phyloP scores from a whole-genome alignment of 2,329 filamentous ascomycete genomes.

The Fusarium avenaceum region DNA sequence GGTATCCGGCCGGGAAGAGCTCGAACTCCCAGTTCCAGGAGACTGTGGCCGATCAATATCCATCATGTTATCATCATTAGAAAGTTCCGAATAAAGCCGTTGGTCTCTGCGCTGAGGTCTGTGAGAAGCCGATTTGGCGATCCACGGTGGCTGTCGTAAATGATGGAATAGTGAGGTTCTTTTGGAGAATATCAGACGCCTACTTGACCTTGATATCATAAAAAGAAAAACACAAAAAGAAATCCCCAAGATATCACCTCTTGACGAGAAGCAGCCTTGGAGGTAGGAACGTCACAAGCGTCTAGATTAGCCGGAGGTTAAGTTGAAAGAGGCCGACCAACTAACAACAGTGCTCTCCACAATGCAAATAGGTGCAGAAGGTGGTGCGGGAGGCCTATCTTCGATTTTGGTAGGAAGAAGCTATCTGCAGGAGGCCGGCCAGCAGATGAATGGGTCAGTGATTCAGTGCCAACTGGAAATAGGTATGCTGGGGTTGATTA shows the following conservation, averaged over 20 bases:
- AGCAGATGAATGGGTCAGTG: slow-evolving; percentile 8
- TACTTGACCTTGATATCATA: background rate
- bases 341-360: background rate
- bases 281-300: background rate
- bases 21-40: slow-evolving; percentile 11
- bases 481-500: background rate
- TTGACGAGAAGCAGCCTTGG: background rate
- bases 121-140: background rate
- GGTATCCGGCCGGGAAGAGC: slow-evolving; percentile 20
- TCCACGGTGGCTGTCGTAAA: background rate
- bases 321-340: slow-evolving; percentile 15
- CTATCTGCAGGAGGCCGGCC: slow-evolving; percentile 7
- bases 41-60: background rate
- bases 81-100: background rate
- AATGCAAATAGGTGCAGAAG: slow-evolving; percentile 2
- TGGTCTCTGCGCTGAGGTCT: background rate
- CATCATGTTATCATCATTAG: slow-evolving; percentile 13
- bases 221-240: background rate
- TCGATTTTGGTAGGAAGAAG: background rate
- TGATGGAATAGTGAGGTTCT: background rate
- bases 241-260: background rate
- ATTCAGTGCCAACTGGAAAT: slow-evolving; percentile 23
- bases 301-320: slow-evolving; percentile 6
- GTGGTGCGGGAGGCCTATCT: background rate
- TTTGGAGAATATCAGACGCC: background rate